A percentile compares a stretch with the other conserved stretches of the same genome.
These are phyloP conservation scores for Artemisia tridentata DNA, from an alignment of 129 eudicot genomes.

Conservation along the genomic window DNA sequence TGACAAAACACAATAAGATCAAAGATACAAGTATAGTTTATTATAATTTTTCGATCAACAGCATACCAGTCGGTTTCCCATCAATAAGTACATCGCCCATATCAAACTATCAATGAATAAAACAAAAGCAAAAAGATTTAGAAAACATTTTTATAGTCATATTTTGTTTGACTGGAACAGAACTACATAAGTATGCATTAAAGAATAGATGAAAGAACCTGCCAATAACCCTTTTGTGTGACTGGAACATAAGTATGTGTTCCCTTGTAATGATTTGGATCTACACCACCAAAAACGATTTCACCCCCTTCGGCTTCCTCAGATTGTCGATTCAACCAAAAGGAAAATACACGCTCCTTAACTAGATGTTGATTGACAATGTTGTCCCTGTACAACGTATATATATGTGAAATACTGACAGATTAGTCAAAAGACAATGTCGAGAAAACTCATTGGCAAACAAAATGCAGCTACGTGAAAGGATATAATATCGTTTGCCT, in stretches of 20 bases:
- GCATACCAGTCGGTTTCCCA: constrained; percentile 52
- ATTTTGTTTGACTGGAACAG: background rate
- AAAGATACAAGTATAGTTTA: constrained; percentile 3
- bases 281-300: constrained; percentile 27
- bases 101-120: constrained; percentile 42
- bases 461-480: background rate
- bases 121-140: background rate
- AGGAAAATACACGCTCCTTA: constrained; percentile 62
- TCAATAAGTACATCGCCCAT: constrained; percentile 64
- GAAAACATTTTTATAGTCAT: too few relatives aligned
- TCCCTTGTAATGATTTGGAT: constrained; percentile 29
- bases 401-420: background rate
- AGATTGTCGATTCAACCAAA: constrained; percentile 62
- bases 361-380: constrained; percentile 70
- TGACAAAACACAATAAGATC: constrained; percentile 14
- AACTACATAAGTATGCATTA: background rate
- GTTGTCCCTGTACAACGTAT: constrained; percentile 38
- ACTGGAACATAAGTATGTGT: constrained; percentile 27
- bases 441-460: background rate
- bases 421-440: background rate
- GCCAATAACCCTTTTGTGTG: constrained; percentile 31
- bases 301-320: constrained; percentile 56
- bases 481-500: background rate
- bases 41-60: background rate
- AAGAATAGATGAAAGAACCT: constrained; percentile 5